Evolutionary conservation across 2,329 filamentous ascomycete species (phyloP).

Genomic region (Trichoderma arundinaceum): DNA sequence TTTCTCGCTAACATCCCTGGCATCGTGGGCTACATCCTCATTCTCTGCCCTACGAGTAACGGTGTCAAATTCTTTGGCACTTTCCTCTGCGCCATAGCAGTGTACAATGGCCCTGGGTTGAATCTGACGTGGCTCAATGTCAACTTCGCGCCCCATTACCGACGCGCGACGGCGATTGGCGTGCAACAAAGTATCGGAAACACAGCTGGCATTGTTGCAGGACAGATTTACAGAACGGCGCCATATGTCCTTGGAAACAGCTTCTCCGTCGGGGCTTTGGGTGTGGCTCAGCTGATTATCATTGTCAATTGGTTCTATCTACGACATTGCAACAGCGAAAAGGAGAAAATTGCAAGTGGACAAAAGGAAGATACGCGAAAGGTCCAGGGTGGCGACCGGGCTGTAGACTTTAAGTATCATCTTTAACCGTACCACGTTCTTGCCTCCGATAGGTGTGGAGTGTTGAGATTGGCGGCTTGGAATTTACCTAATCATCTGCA

Average conservation of each 20-base stretch:
- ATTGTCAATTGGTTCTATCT: conserved; percentile 51
- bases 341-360: conserved; percentile 45
- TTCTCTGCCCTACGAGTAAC: conserved; percentile 54
- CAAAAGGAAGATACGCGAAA: conserved; percentile 52
- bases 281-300: conserved; percentile 47
- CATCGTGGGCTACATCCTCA: conserved; percentile 56
- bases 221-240: conserved; percentile 45
- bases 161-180: conserved; percentile 54
- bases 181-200: conserved; percentile 54
- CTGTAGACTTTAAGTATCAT: conserved; percentile 56
- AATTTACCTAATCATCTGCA: too few species aligned
- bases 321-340: conserved; percentile 50
- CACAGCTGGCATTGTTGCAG: conserved; percentile 51
- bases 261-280: conserved; percentile 39
- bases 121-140: conserved; percentile 55
- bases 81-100: conserved; percentile 54
- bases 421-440: conserved; percentile 32
- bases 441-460: not conserved
- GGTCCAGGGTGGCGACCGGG: conserved; percentile 54
- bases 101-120: conserved; percentile 55
- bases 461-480: too few species aligned
- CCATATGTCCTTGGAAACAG: conserved; percentile 43
- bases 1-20: conserved; percentile 60
- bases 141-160: conserved; percentile 53
- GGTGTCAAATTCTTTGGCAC: conserved; percentile 57